Base-by-base conservation (phyloP, 1,139 yeast species). In the Sugiyamaella paludigena region DNA sequence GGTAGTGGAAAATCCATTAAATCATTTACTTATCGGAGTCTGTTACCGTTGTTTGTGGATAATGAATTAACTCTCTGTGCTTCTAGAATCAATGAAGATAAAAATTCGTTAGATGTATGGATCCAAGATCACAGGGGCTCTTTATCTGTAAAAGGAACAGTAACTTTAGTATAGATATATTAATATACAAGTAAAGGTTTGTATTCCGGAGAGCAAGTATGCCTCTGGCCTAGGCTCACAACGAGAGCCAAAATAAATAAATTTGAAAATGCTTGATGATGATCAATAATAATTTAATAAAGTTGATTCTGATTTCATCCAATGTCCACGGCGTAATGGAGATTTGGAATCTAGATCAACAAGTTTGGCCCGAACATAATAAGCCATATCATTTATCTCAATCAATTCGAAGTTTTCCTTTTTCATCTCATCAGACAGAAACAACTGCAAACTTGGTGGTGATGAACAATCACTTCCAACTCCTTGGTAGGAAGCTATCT, bases 21-120 rank as follows among this genome's bases (percentile, higher is more conserved):
- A 30, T 49, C 53, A 9, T 73, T 82, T 52, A 63, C 60, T 26
- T 83, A 83, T 64, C 73, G 75, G 48, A 81, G 80, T 55, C 61
- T 71, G 30, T 69, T 70, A 27, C 86, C 87, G 2, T 65, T 79
- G 44, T 72, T 72, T 50, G 74, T 65, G 0, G 64, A 64, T 40
- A 62, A 66, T 15, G 50, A 48, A 11, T 52, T 73, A 33, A 61
- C 59, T 10, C 50, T 73, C 31, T 53, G 63, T 37, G 30, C 55
- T 31, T 40, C 40, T 7, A 31, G 40, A 5, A 39, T 40, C 29
- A 28, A 29, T 27, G 36, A 29, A 13, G 48, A 56, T 2, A 50
- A 40, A 10, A 19, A 41, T 15, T 33, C 43, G 13, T 44, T 57
- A 43, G 58, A 61, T 39, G 64, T 63, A 9, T 68, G 71, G 71